Conservation (phyloP, 352 stramenopile genomes). For the Globisporangium barbulae region DNA sequence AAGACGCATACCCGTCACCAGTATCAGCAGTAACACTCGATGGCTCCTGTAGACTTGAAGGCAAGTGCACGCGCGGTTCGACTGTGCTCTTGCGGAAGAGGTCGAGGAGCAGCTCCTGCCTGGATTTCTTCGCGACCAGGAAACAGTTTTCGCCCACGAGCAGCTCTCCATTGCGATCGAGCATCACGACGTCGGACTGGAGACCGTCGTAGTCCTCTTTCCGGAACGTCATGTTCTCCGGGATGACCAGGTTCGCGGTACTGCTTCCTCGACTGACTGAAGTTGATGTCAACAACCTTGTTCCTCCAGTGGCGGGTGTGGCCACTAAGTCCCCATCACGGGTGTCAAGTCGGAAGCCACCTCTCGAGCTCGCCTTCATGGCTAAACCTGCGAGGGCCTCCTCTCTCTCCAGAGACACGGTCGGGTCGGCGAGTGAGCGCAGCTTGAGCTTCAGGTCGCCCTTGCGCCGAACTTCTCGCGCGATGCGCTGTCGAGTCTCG, state of each 20-base stretch:
- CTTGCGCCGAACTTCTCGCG: conserved; percentile 35
- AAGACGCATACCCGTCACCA: not conserved
- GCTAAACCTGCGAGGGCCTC: conserved; percentile 18
- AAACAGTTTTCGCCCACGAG: conserved; percentile 55
- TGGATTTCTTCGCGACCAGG: conserved; percentile 36
- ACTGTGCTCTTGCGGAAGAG: conserved; percentile 30
- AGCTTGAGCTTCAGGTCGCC: conserved; percentile 39
- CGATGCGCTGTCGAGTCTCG: conserved; percentile 30
- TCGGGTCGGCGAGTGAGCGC: conserved; percentile 46
- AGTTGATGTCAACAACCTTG: not conserved
- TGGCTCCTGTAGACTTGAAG: not conserved
- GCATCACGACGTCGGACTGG: conserved; percentile 39
- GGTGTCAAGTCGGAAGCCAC: conserved; percentile 12
- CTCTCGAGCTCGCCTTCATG: conserved; percentile 2
- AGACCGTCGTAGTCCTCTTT: conserved; percentile 55
- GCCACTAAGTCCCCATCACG: not conserved
- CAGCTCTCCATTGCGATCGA: conserved; percentile 37
- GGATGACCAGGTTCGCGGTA: not conserved
- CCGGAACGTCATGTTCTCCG: conserved; percentile 35
- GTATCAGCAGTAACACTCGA: not conserved
- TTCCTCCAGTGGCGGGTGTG: not conserved
- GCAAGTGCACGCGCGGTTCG: conserved; percentile 40
- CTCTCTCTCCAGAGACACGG: conserved; percentile 45
- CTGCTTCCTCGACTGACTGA: not conserved
- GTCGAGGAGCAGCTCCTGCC: conserved; percentile 38